Evolutionary conservation across 1,139 yeast species (phyloP).

Genomic region (Nakaseomyces sp.): DNA sequence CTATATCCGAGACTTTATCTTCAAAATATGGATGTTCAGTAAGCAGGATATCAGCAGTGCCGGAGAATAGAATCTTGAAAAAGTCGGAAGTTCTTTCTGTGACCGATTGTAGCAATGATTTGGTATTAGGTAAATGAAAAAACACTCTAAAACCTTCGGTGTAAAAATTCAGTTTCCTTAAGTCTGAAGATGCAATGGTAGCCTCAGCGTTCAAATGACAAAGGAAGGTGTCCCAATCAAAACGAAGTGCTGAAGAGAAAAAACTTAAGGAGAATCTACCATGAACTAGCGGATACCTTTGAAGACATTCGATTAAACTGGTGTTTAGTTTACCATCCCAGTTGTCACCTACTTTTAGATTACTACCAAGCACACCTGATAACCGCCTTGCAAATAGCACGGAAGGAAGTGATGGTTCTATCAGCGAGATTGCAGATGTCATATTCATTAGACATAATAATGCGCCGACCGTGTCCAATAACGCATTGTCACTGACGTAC

Average conservation of each 20-base stretch:
- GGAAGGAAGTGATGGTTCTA: conserved; percentile 17
- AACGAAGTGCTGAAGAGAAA: conserved; percentile 23
- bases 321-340: conserved; percentile 15
- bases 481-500: conserved; percentile 22
- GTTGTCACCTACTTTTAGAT: conserved; percentile 18
- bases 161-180: conserved; percentile 19
- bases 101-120: conserved; percentile 14
- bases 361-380: conserved; percentile 18
- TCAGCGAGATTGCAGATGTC: conserved; percentile 23
- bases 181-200: conserved; percentile 13
- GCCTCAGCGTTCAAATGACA: conserved; percentile 14
- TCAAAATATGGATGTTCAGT: conserved; percentile 19
- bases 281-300: conserved; percentile 14
- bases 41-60: conserved; percentile 23
- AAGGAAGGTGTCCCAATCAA: conserved; percentile 21
- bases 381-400: conserved; percentile 25
- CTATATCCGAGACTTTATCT: conserved; percentile 20
- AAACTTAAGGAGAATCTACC: conserved; percentile 22
- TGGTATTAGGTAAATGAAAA: conserved; percentile 20
- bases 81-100: conserved; percentile 19
- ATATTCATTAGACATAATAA: conserved; percentile 20
- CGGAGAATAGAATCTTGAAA: conserved; percentile 20
- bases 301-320: conserved; percentile 16
- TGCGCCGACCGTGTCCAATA: conserved; percentile 23
- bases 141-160: conserved; percentile 27